Evolutionary conservation across 441 rosid genomes (phyloP), one percentile per base, ranked within the genome.

Genomic region (Aquilaria agallochum): DNA sequence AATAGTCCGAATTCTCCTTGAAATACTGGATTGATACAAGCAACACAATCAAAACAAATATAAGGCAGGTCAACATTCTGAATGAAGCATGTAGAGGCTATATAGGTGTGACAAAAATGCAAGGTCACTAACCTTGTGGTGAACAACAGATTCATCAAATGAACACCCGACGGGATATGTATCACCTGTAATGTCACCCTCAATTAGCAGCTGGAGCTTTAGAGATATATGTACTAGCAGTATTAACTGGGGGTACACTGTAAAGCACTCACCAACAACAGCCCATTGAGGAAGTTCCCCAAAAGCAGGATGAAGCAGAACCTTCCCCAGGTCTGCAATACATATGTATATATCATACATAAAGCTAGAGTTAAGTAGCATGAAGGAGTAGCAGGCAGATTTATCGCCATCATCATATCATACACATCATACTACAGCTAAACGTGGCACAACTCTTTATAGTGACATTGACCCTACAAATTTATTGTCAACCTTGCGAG

Each of bases 211-310:
- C 5, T 48, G 12, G 1, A 8, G 9, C 15, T 6, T 2, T 9
- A 59, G n/a, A 59, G n/a, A 36, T 36, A 36, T 5, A 36, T 8
- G 7, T 2, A 40, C 9, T 2, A 40, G 9, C 9, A 10, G 45
- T 40, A 40, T 40, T 7, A 40, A 40, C 9, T 10, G 9, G 9
- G 45, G 6, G 45, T 6, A 45, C 9, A 46, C 1, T 20, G 30
- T 11, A 59, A 3, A 44, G 14, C 46, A 62, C 90, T 78, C 56
- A 90, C 96, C 98, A 27, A 93, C 98, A 58, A 90, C 97, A 59
- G 96, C 94, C 97, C 98, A 93, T 14, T 93, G 98, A 61, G 96
- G 96, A 9, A 90, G 98, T 65, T 62, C 88, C 57, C 98, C 96
- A 59, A 90, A 90, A 66, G 70, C 69, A 3, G 92, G 83, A 48